A percentile compares a stretch with the other conserved stretches of the same genome.
Evolutionary conservation across 768 basidiomycete genomes (phyloP).

Genomic region (Tricholoma hemisulphureum): DNA sequence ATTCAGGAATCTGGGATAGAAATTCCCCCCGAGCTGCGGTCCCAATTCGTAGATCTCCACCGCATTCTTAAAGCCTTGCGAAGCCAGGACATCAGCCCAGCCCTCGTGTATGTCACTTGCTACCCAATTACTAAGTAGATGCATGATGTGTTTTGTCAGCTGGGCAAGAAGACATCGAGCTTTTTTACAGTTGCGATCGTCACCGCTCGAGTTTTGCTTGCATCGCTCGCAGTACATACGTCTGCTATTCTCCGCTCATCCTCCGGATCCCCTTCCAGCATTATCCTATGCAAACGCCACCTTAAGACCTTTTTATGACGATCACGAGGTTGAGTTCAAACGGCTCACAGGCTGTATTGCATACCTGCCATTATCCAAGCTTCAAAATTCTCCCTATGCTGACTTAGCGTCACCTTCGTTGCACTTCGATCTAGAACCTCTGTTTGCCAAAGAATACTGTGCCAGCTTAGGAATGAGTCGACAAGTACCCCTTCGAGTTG

Average conservation of each 20-base stretch:
- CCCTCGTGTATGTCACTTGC: conserved; percentile 56
- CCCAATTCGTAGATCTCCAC: conserved; percentile 69
- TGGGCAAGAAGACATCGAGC: conserved; percentile 71
- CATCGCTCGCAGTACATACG: conserved; percentile 90
- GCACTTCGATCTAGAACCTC: conserved; percentile 73
- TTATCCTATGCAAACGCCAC: conserved; percentile 72
- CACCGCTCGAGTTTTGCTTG: conserved; percentile 84
- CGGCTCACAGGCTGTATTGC: conserved; percentile 68
- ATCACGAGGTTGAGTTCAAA: conserved; percentile 62
- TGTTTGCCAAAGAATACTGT: conserved; percentile 90
- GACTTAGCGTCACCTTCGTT: conserved; percentile 70
- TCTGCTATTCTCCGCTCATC: conserved; percentile 62
- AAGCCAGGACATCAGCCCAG: conserved; percentile 66
- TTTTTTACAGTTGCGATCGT: conserved; percentile 68
- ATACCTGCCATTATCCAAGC: conserved; percentile 66
- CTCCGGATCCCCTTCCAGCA: conserved; percentile 56
- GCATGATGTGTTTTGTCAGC: conserved; percentile 38
- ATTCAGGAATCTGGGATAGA: conserved; percentile 65
- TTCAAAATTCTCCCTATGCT: conserved; percentile 71
- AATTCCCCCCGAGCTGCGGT: conserved; percentile 47
- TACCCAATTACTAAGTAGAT: background rate
- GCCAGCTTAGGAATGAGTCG: conserved; percentile 84
- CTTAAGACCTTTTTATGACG: conserved; percentile 60
- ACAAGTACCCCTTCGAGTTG: conserved; percentile 83
- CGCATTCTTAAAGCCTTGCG: conserved; percentile 67